Evolutionary conservation across 495 filamentous ascomycete species (phyloP).

Genomic region (Annulohypoxylon maeteangense): DNA sequence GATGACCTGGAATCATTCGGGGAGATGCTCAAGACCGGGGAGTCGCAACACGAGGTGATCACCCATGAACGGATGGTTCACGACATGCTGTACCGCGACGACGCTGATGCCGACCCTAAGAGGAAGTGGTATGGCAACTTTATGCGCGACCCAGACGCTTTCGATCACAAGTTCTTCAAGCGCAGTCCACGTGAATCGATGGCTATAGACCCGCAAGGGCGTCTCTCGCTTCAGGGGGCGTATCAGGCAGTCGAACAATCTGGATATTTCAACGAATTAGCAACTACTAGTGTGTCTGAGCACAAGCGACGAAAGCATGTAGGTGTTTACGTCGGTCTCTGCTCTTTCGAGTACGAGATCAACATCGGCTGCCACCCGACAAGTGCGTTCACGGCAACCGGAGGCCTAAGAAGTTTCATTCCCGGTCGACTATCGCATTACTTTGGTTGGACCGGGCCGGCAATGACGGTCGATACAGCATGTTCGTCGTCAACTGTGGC

Average conservation of each 20-base stretch:
- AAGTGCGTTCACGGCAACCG: slow-evolving; percentile 11
- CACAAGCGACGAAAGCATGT: slow-evolving; percentile 52
- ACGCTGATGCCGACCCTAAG: not conserved
- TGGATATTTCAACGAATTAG: slow-evolving; percentile 56
- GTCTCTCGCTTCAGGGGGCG: slow-evolving; percentile 54
- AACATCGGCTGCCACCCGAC: slow-evolving; percentile 27
- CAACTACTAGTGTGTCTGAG: no score
- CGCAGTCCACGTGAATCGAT: slow-evolving; percentile 53
- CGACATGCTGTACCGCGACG: no score
- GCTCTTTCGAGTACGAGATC: slow-evolving; percentile 54
- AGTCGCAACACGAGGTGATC: no score
- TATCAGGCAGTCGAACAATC: slow-evolving; percentile 60
- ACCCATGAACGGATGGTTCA: no score
- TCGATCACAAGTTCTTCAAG: slow-evolving; percentile 65
- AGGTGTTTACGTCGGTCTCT: slow-evolving; percentile 64
- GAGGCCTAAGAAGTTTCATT: not conserved
- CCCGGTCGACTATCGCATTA: slow-evolving; percentile 45
- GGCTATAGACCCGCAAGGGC: slow-evolving; percentile 60
- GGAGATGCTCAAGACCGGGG: no score
- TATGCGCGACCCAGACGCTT: slow-evolving; percentile 34
- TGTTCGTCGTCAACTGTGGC: slow-evolving; percentile 58
- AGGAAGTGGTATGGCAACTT: slow-evolving; percentile 51
- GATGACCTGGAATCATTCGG: no score
- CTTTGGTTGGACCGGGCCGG: slow-evolving; percentile 60
- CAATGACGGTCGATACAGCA: slow-evolving; percentile 61